Percentiles rank a stretch among this genome's conserved stretches.
Evolutionary conservation across 106 monocot species (phyloP).

Genomic region (Hemerocallis citrina): DNA sequence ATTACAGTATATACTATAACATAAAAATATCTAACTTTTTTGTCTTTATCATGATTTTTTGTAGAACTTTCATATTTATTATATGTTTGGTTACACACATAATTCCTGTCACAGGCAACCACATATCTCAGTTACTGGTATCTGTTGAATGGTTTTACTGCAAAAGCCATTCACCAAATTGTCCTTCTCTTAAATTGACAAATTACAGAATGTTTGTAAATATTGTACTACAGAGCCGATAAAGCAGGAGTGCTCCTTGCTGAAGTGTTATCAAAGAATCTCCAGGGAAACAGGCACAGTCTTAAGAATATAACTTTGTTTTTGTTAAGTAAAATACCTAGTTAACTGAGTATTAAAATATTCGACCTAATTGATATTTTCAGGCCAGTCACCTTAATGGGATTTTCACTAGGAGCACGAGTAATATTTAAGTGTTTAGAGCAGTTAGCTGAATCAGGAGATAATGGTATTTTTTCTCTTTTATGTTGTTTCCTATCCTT

Average conservation of each 20-base stretch:
- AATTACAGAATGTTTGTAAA: neutral
- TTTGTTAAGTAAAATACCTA: neutral
- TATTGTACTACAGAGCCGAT: conserved; percentile 56
- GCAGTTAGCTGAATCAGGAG: conserved; percentile 49
- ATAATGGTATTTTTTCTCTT: conserved; percentile 58
- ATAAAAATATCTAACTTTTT: no score
- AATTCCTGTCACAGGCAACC: no score
- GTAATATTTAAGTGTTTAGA: conserved; percentile 85
- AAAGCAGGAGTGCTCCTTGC: conserved; percentile 91
- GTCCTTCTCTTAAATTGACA: neutral
- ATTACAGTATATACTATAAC: no score
- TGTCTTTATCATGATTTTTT: no score
- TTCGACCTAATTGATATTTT: neutral
- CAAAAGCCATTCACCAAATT: neutral
- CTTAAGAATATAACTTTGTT: neutral
- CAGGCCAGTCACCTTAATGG: conserved; percentile 91
- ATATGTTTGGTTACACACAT: no score
- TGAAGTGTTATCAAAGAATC: conserved; percentile 71
- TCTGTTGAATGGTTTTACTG: neutral
- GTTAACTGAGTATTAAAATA: neutral
- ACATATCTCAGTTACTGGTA: no score
- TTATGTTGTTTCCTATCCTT: neutral
- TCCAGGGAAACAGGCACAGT: conserved; percentile 83
- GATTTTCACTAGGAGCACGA: conserved; percentile 88
- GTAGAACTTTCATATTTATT: no score